Evolutionary conservation across 2,329 filamentous ascomycete genomes (phyloP).

Genomic region (Fusarium equiseti): DNA sequence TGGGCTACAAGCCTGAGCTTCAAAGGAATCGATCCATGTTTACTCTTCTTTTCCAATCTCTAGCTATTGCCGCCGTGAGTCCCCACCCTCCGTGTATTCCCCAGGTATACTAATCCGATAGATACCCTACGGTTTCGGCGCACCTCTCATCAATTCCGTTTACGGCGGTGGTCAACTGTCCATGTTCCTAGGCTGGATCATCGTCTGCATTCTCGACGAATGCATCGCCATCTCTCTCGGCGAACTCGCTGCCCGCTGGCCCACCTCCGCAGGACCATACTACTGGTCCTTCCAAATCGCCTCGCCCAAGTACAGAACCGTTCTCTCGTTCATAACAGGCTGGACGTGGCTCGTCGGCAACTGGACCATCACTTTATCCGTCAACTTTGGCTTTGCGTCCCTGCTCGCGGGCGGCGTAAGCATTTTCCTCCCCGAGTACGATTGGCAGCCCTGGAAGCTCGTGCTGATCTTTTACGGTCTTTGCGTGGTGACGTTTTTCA

Average conservation of each 20-base stretch:
- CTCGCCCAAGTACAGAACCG: constrained; percentile 68
- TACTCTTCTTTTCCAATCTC: constrained; percentile 46
- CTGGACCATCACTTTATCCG: constrained; percentile 76
- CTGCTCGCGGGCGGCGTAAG: constrained; percentile 75
- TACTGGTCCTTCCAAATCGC: constrained; percentile 79
- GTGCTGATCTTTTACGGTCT: constrained; percentile 79
- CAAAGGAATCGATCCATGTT: constrained; percentile 47
- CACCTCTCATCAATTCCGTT: constrained; percentile 41
- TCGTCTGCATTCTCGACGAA: constrained; percentile 75
- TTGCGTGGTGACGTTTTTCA: constrained; percentile 70
- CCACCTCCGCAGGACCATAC: constrained; percentile 72
- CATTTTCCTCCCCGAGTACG: constrained; percentile 70
- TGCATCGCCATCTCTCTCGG: constrained; percentile 78
- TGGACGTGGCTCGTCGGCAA: constrained; percentile 81
- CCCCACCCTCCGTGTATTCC: too few relatives aligned
- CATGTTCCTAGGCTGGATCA: constrained; percentile 76
- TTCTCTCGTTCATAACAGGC: constrained; percentile 77
- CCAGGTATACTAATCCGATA: neutral
- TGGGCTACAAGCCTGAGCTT: constrained; percentile 62
- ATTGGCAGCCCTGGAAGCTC: constrained; percentile 74
- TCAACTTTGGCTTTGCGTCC: constrained; percentile 76
- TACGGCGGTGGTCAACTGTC: constrained; percentile 50
- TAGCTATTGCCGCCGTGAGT: constrained; percentile 47
- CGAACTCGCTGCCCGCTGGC: constrained; percentile 77
- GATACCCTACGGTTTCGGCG: constrained; percentile 46